Base-by-base conservation (phyloP, 768 basidiomycete genomes). In the Mrakia frigida region DNA sequence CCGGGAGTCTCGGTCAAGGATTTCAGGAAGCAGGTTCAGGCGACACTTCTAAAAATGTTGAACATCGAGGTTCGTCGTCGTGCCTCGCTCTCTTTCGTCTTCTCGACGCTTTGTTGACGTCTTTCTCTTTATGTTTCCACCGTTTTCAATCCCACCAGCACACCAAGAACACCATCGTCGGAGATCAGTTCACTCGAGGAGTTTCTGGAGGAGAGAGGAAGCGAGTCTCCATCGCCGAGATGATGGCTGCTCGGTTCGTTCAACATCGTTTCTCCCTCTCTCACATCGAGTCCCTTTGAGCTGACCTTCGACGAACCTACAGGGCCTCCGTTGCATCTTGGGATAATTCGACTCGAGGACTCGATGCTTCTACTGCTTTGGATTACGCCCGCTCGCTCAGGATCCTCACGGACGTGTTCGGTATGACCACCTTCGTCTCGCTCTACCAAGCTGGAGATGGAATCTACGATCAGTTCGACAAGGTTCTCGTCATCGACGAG, bases 351-450 rank as follows among this genome's bases (percentile, higher is more conserved):
- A 93, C 92, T 3, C 86, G 90, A 69, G 81, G 83, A 80, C 80
- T 83, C 56, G 83, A 84, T 72, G 92, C 93, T 0, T 92, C 92
- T 3, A 95, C 93, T 10, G 93, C 93, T 2, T 86, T 94, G 68
- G 94, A 96, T 81, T 95, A 92, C 79, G 88, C 88, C 74, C 91
- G 88, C 83, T 89, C 89, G 59, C 84, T 96, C 73, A 87, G 93
- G 25, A 85, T 92, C 50, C 89, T 92, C 86, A 94, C 94, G 23
- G 93, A 96, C 80, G 84, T 92, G n/a, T 86, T 90, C n/a, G 88
- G 89, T 10, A 89, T 90, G 82, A 84, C 83, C 41, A 92, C 90
- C 0, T 87, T 94, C 75, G 90, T 91, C n/a, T 90, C 91, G 0
- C 88, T 94, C 52, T 93, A 94, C 83, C 92, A 94, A 83, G 92